Base-by-base conservation (phyloP, 129 eudicot species). In the Lonicera japonica region DNA sequence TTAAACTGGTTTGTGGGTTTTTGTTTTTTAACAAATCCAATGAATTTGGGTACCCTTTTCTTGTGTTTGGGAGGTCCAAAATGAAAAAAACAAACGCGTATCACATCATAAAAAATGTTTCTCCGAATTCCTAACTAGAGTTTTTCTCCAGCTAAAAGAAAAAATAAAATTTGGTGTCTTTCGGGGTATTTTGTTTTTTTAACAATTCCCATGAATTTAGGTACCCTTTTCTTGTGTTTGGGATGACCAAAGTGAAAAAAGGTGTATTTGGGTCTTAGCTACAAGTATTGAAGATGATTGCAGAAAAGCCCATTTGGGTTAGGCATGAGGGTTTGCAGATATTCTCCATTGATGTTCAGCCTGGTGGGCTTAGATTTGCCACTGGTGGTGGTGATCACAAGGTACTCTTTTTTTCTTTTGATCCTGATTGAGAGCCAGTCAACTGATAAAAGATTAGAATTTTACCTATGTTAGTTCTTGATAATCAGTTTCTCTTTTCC, bases 351-450 rank as follows among this genome's bases (percentile, higher is more conserved):
- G 99, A 94, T 81, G 81, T 88, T 58, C 96, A 94, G 64, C 99
- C 99, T 70, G 99, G 99, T 36, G 96, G 96, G 29, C 92, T 83
- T 51, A 72, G 99, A 84, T 85, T 94, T 75, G 95, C 99, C 48
- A 94, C 99, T 64, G 96, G 99, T 45, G 99, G 99, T 68, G 99
- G 99, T 54, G 99, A 94, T 86, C 92, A 88, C 56, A 94, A 94
- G 99, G 96, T 94, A 75, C 66, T 68, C 9, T 50, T 3, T 39
- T 11, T 43, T 55, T 29, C 6, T 29, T 29, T 1, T 54, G 13
- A 10, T 54, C 1, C 4, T 54, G 16, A 54, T 8, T 20, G n/a
- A 54, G 7, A 17, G 36, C 13, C 50, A 43, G 50, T 43, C 13
- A 4, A 43, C 50, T 43, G 50, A 43, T 43, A 14, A 14, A 5